Conservation (phyloP, 2,329 filamentous ascomycete genomes). For the Fonsecaea multimorphosa region DNA sequence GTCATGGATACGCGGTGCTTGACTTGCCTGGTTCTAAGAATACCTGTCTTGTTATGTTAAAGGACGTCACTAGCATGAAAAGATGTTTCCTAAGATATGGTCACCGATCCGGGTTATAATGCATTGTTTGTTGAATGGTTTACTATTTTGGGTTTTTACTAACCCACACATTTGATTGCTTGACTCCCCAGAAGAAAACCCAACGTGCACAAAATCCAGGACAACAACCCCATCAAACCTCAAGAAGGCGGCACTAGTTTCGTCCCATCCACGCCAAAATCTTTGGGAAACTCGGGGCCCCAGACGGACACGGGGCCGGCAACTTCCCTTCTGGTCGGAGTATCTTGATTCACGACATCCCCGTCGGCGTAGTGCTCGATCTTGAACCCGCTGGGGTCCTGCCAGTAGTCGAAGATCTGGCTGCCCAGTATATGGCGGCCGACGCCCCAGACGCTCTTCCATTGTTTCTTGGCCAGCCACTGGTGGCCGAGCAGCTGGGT, state of each 20-base stretch:
- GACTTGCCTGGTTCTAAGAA: too few species aligned
- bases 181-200: too few species aligned
- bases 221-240: background rate
- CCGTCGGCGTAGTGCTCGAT: conserved; percentile 74
- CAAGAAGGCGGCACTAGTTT: conserved; percentile 4
- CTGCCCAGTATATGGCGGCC: conserved; percentile 72
- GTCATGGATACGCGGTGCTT: too few species aligned
- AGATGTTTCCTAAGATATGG: too few species aligned
- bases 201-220: too few species aligned
- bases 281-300: conserved; percentile 44
- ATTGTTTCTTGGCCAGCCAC: conserved; percentile 68
- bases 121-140: too few species aligned
- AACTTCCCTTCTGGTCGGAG: conserved; percentile 42
- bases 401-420: conserved; percentile 77
- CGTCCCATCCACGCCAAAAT: conserved; percentile 36
- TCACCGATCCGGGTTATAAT: too few species aligned
- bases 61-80: too few species aligned
- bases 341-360: conserved; percentile 51
- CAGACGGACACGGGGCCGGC: conserved; percentile 43
- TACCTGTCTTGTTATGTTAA: too few species aligned
- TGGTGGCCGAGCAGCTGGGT: conserved; percentile 72
- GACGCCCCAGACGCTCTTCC: conserved; percentile 71
- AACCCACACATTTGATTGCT: too few species aligned
- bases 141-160: too few species aligned
- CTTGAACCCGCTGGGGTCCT: conserved; percentile 66